Evolutionary conservation across 2,329 filamentous ascomycete species (phyloP), one percentile per base, ranked within the genome.

Genomic region (Xylogone sp.): DNA sequence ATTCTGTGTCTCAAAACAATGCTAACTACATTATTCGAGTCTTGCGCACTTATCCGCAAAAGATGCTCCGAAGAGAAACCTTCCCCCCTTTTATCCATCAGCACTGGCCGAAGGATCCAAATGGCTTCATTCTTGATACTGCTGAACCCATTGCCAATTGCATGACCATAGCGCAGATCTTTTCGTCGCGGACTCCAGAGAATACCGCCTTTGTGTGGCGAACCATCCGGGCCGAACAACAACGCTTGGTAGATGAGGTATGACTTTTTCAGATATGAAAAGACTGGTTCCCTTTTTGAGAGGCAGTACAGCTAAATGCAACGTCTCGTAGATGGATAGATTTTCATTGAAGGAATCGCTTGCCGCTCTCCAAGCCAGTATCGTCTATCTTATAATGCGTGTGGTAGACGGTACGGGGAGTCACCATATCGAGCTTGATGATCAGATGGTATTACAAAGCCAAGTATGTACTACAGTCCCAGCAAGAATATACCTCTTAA

Each of bases 61-160:
- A 59, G 62, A 62, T 64, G 59, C 45, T 56, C 12, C 58, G 61
- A 18, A 53, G 59, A 31, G 58, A 64, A 51, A 63, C 62, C 1
- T 51, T 63, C 20, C 61, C 62, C 24, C 56, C 53, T 10, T 63
- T 63, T 43, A 63, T 64, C 21, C 62, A 64, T 31, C 53, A 52
- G 16, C 48, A 43, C 19, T 20, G 20, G 42, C 47, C 21, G 18
- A 46, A 3, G 12, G 27, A 31, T 31, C 13, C 27, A 31, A 31
- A 31, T 31, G 27, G 39, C 44, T 12, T 50, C 27, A 13, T 48
- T 49, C 10, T 42, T 45, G 24, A 31, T 31, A 22, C 62, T 21
- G 59, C 58, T 9, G 43, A 48, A 16, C 47, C 53, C 7, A 42
- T 63, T n/a, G 42, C 48, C 8, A 59, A 34, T n/a, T 63, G 61